Evolutionary conservation across 2,329 filamentous ascomycete species (phyloP), one percentile per base, ranked within the genome.

Genomic region (Nemania diffusa): DNA sequence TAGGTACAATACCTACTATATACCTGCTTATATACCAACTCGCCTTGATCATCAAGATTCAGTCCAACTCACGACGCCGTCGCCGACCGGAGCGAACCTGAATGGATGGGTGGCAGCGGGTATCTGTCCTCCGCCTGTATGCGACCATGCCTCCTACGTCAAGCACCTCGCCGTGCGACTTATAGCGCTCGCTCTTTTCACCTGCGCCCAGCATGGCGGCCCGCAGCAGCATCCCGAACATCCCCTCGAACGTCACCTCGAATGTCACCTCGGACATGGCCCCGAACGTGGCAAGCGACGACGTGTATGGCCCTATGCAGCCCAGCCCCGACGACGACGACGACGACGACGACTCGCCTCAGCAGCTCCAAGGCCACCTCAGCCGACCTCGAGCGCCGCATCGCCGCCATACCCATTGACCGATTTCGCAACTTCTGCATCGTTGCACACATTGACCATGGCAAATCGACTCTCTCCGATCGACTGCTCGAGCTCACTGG

Each of bases 401-500:
- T 95, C 67, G 84, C 89, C 17, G 88, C 87, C 5, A 94, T 95
- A 62, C 92, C 92, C 2, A 91, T 94, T 74, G 88, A 91, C 64
- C 88, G 92, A 22, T 95, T 89, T 73, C 91, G 96, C 70, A 99
- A 99, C 80, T 99, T 99, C 79, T 99, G 96, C 81, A 98, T 99
- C 76, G 95, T 99, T 58, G 96, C 96, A 9, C 96, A 99, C 79
- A 97, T 99, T 78, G 96, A 99, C 79, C 96, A 99, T 89, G 96
- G 96, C 75, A 99, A 99, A 81, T 97, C 92, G 78, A 99, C 96
- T 4, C 89, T 99, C 60, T 95, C 91, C 72, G 96, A 99, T 77
- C 91, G 96, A 2, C 83, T 99, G 61, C 87, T 99, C 69, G 96
- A 99, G 84, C 85, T 97, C 71, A 99, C 96, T 0, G 95, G 96